Conservation (phyloP, 306 rosid genomes). For the Vachellia pachyceras region DNA sequence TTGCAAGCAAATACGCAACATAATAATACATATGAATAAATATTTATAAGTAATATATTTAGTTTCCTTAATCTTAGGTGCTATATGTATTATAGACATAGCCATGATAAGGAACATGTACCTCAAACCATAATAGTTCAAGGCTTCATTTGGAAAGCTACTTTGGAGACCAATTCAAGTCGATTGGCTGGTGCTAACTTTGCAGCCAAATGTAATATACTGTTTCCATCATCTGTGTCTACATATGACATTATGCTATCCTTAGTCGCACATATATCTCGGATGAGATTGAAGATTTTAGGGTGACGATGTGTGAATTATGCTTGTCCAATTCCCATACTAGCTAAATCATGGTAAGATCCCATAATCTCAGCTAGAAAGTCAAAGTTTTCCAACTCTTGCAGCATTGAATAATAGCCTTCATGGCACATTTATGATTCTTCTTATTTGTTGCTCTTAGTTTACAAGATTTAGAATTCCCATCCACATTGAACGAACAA, state of each 20-base stretch:
- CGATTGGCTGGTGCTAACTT: slow-evolving; percentile 36
- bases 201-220: slow-evolving; percentile 49
- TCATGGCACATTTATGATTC: slow-evolving; percentile 16
- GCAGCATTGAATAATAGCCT: slow-evolving; percentile 37
- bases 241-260: slow-evolving; percentile 26
- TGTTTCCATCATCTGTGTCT: not conserved
- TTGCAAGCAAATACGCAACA: too few species aligned
- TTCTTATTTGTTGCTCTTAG: not conserved
- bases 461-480: not conserved
- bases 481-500: not conserved
- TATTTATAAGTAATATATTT: too few species aligned
- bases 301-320: slow-evolving; percentile 47
- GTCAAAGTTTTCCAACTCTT: slow-evolving; percentile 48
- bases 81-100: too few species aligned
- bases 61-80: too few species aligned
- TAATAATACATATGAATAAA: too few species aligned
- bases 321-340: slow-evolving; percentile 40
- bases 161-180: slow-evolving; percentile 46
- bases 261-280: slow-evolving; percentile 22
- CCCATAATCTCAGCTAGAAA: slow-evolving; percentile 42
- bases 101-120: not conserved
- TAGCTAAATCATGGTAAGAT: slow-evolving; percentile 14
- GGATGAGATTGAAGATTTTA: slow-evolving; percentile 44
- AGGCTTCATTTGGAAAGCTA: slow-evolving; percentile 48
- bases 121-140: slow-evolving; percentile 52